Evolutionary conservation across 169 alveolate genomes (phyloP).

Genomic region (Toxoplasma gondii): DNA sequence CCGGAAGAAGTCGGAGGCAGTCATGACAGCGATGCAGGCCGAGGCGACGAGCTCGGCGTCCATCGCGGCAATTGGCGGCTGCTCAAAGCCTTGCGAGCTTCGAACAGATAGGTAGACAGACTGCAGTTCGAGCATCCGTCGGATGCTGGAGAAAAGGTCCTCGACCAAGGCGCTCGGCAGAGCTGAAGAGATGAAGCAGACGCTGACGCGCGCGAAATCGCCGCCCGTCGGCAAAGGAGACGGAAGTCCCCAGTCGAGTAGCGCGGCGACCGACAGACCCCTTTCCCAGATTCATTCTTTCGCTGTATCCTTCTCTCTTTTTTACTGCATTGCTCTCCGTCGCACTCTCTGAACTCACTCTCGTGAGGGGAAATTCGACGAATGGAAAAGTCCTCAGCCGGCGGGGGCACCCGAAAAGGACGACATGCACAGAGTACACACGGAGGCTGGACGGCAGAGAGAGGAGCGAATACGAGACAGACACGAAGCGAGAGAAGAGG

Average conservation of each 20-base stretch:
- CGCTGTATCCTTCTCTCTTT: no score
- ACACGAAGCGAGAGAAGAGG: not conserved
- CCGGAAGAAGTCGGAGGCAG: constrained; percentile 77
- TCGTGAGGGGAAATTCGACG: no score
- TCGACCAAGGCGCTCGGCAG: constrained; percentile 58
- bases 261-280: not conserved
- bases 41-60: constrained; percentile 85
- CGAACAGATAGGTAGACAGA: constrained; percentile 50
- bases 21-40: constrained; percentile 81
- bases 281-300: no score
- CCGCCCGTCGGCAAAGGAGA: not conserved
- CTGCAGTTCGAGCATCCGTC: constrained; percentile 64
- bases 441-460: not conserved
- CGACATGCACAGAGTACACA: not conserved
- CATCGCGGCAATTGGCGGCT: constrained; percentile 74
- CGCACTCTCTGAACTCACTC: no score
- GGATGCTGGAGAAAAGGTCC: constrained; percentile 34
- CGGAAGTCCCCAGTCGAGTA: not conserved
- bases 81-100: constrained; percentile 66
- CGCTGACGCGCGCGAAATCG: not conserved
- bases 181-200: constrained; percentile 40
- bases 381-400: no score
- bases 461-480: not conserved
- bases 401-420: no score
- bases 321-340: no score